Percentiles rank a stretch among this genome's conserved stretches.
Conservation (phyloP, 768 basidiomycete species). For the Panellus pusillus region DNA sequence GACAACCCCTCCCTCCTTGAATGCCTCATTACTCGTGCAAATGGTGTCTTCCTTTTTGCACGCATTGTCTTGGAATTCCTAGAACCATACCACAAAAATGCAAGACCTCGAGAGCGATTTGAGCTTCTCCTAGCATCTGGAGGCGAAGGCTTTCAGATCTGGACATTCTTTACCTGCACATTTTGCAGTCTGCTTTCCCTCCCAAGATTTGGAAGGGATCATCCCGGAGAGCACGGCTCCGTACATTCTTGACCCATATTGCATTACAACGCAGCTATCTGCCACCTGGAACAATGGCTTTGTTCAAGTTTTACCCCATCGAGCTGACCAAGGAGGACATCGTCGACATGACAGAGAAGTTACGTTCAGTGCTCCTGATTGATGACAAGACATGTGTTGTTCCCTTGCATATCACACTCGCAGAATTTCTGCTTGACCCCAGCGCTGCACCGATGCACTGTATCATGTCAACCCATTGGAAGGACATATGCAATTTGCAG, state of each 20-base stretch:
- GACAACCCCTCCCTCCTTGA: not conserved
- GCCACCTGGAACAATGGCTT: not conserved
- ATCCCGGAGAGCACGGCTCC: not conserved
- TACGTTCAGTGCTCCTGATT: constrained; percentile 1
- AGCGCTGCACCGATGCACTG: constrained; percentile 2
- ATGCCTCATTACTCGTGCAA: not conserved
- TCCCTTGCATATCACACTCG: constrained; percentile 1
- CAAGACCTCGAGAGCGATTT: not conserved
- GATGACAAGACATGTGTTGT: not conserved
- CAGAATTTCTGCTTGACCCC: constrained; percentile 4
- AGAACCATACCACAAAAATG: not conserved
- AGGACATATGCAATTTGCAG: not conserved
- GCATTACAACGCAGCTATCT: not conserved
- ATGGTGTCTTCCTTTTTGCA: constrained; percentile 1
- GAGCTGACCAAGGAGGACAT: not conserved
- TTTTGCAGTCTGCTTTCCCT: constrained; percentile 2
- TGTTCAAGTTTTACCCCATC: not conserved
- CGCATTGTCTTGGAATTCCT: not conserved
- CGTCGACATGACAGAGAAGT: constrained; percentile 1
- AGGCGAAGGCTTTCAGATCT: constrained; percentile 1
- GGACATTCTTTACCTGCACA: constrained; percentile 2
- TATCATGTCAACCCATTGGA: not conserved
- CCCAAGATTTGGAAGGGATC: not conserved
- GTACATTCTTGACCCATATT: not conserved
- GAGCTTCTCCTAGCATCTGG: constrained; percentile 1